Base-by-base conservation (phyloP, 2,329 filamentous ascomycete species). In the Aspergillus caelatus region DNA sequence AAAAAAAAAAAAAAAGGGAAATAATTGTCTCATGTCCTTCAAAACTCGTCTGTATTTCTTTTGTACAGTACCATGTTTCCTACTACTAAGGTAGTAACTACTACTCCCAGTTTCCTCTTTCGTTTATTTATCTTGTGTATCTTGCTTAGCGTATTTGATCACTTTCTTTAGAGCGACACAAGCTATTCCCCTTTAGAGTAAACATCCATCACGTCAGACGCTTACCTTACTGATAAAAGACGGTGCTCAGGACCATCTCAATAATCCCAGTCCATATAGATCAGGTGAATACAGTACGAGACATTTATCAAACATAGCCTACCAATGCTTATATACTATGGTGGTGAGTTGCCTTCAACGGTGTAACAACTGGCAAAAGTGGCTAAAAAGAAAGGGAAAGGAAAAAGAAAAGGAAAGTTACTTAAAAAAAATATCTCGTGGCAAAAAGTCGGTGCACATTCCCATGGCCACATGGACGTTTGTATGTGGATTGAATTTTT, bases 361-460 rank as follows among this genome's bases (percentile, higher is more conserved):
- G 50, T 28, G n/a, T 30, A 32, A 19, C 19, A 53, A 14, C 8
- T 32, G 34, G 5, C 5, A 36, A 36, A 3, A 36, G 16, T 53
- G 3, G 14, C 19, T 8, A 36, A 34, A 23, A 36, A 32, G 16
- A 53, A 34, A n/a, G 11, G 30, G 10, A 21, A 34, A 12, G 1
- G 10, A 54, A 54, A 53, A n/a, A 32, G 9, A 34, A 32, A 30
- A 16, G 12, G 26, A 50, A 53, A 32, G 9, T 21, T 32, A 53
- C 19, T 21, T 4, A 26, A 23, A 54, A 54, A 36, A 23, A 39
- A 55, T 30, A 32, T 21, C 32, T 55, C 32, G 52, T 55, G 52
- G 52, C 52, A 55, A 55, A 55, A 55, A 55, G 52, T 39, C 52
- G 32, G 52, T 55, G 52, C 32, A 39, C 52, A 55, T 55, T 55